Evolutionary conservation across 495 filamentous ascomycete genomes (phyloP), one percentile per base, ranked within the genome.

Genomic region (Rhizodiscina lignyota): DNA sequence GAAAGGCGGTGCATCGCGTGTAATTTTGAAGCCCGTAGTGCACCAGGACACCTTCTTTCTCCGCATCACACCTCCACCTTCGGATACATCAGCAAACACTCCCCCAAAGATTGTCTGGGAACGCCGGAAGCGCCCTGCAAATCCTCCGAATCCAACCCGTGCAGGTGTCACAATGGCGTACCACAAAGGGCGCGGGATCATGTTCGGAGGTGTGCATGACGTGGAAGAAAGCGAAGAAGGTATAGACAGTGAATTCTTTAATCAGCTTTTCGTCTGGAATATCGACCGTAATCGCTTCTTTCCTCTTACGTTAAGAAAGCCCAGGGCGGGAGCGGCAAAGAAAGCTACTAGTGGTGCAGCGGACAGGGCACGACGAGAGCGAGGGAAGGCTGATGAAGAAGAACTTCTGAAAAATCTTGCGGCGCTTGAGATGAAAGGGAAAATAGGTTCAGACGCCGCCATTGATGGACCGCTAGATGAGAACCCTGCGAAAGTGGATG

Each of bases 21-120:
- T 74, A 51, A 63, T 77, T n/a, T 56, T 91, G 35, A 83, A 79
- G 41, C 84, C 87, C 1, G 64, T 84, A 56, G 66, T 96, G 19
- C 84, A 97, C 50, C 79, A 92, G 51, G 89, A 97, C 52, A 85
- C 83, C 32, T 97, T 86, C 74, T 86, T 86, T 54, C 64, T 97
- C 2, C 70, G 82, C 17, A 79, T 97, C 50, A 76, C 70, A 2
- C 77, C 72, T 5, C 80, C 83, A 6, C 53, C 59, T 1, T 32
- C 73, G 1, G 81, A 84, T 32, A 66, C 71, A 0, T 57, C 74
- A 1, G 37, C 68, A 1, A 65, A 63, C 30, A 58, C 79, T 2
- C 61, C 68, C 1, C 79, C 85, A 15, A 69, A 64, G 15, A 67
- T 91, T 13, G 69, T 83, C 23, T 97, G 89, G 89, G 89, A 97